These are phyloP conservation scores for Psilocybe sp. DNA, from an alignment of 768 basidiomycete genomes.

Conservation along the genomic window DNA sequence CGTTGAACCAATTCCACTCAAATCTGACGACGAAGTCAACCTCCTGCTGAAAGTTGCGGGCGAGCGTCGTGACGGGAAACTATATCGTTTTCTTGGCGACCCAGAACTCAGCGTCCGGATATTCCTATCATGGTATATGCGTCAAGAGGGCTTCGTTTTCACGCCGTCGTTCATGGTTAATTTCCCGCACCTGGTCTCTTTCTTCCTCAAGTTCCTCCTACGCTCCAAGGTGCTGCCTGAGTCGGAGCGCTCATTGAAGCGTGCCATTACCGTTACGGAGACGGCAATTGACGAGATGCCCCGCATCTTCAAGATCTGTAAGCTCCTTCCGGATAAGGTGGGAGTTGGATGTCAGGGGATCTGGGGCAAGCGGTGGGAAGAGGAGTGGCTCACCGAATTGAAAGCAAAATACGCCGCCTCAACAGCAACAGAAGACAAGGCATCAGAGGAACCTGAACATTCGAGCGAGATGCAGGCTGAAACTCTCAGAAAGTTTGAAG, in stretches of 20 bases:
- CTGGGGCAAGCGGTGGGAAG: slow-evolving; percentile 17
- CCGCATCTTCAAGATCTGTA: slow-evolving; percentile 20
- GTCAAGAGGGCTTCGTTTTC: slow-evolving; percentile 65
- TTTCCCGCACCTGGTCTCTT: slow-evolving; percentile 51
- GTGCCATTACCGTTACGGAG: slow-evolving; percentile 39
- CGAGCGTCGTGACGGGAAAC: slow-evolving; percentile 37
- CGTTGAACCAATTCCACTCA: slow-evolving; percentile 26
- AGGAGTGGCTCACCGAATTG: slow-evolving; percentile 5
- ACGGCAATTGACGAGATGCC: slow-evolving; percentile 43
- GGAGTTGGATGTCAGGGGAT: slow-evolving; percentile 13
- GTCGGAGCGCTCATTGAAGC: slow-evolving; percentile 39
- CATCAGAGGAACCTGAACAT: not conserved
- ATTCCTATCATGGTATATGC: slow-evolving; percentile 68
- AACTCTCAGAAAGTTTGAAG: slow-evolving; percentile 32
- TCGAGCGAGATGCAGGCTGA: slow-evolving; percentile 9
- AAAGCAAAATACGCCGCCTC: not conserved
- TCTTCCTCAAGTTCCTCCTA: slow-evolving; percentile 62
- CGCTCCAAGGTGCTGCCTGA: slow-evolving; percentile 55
- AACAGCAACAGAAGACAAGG: not conserved
- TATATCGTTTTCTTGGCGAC: slow-evolving; percentile 54
- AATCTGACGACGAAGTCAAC: slow-evolving; percentile 34
- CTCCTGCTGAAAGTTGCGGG: slow-evolving; percentile 33
- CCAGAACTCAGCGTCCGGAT: slow-evolving; percentile 51
- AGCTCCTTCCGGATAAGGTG: slow-evolving; percentile 38
- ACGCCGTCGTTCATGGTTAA: slow-evolving; percentile 38